These are phyloP conservation scores for Didymella segeticola DNA, from an alignment of 2,329 filamentous ascomycete species.

Conservation along the genomic window DNA sequence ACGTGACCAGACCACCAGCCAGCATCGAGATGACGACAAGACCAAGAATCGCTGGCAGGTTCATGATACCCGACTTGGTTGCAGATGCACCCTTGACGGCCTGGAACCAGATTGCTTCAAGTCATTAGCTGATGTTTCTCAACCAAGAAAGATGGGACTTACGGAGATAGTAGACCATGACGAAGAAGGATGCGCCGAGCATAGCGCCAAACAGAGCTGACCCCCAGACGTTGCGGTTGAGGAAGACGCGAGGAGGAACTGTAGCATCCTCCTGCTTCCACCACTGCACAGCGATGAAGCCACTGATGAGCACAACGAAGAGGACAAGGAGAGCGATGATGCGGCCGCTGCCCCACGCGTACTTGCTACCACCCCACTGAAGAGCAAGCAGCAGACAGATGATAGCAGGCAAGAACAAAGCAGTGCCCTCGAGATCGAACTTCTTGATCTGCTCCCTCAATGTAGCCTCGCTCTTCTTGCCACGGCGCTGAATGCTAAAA, in stretches of 20 bases:
- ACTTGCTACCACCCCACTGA: slow-evolving; percentile 59
- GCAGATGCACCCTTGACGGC: slow-evolving; percentile 56
- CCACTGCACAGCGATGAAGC: slow-evolving; percentile 53
- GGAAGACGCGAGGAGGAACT: slow-evolving; percentile 55
- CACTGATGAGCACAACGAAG: slow-evolving; percentile 51
- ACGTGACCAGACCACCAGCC: slow-evolving; percentile 49
- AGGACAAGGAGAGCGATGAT: slow-evolving; percentile 57
- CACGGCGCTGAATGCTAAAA: slow-evolving; percentile 44
- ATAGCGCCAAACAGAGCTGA: slow-evolving; percentile 50
- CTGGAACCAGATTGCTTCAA: slow-evolving; percentile 56
- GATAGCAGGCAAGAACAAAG: slow-evolving; percentile 54
- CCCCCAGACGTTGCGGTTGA: slow-evolving; percentile 54
- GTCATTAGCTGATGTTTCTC: slow-evolving; percentile 16
- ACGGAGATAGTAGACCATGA: slow-evolving; percentile 54
- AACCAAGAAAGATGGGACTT: slow-evolving; percentile 2
- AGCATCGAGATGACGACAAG: slow-evolving; percentile 54
- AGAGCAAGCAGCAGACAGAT: slow-evolving; percentile 58
- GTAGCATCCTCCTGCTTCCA: slow-evolving; percentile 55
- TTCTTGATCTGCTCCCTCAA: slow-evolving; percentile 51
- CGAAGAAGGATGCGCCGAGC: slow-evolving; percentile 54
- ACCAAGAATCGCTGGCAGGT: slow-evolving; percentile 55
- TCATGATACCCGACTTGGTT: slow-evolving; percentile 57
- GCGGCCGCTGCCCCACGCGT: slow-evolving; percentile 52
- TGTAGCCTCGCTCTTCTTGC: slow-evolving; percentile 40
- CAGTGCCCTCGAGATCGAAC: slow-evolving; percentile 56